Conservation (phyloP, 2,329 filamentous ascomycete genomes). For the Cladosporium sp. region DNA sequence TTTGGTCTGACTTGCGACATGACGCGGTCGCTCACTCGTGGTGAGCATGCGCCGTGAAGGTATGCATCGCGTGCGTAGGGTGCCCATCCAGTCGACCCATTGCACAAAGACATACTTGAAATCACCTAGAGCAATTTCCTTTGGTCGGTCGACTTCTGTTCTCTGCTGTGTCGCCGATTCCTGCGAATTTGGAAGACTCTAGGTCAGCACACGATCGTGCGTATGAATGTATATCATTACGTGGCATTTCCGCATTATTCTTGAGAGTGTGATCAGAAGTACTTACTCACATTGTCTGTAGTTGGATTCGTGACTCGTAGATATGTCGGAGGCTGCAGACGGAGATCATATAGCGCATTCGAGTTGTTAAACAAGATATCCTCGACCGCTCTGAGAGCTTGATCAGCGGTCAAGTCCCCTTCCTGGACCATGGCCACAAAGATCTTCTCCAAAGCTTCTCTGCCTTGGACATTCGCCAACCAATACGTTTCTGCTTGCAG, state of each 20-base stretch:
- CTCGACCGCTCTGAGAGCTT: constrained; percentile 61
- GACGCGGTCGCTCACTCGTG: not conserved
- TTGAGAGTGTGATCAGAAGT: too few relatives aligned
- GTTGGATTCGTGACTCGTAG: not conserved
- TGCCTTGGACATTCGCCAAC: constrained; percentile 67
- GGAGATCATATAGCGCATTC: constrained; percentile 67
- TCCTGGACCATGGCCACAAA: constrained; percentile 63
- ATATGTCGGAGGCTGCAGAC: constrained; percentile 11
- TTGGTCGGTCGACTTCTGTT: not conserved
- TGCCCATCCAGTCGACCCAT: constrained; percentile 76
- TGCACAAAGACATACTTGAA: constrained; percentile 66
- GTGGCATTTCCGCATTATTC: too few relatives aligned
- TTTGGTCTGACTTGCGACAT: not conserved
- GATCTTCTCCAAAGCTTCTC: constrained; percentile 65
- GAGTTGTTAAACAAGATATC: constrained; percentile 73
- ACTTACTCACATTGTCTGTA: not conserved
- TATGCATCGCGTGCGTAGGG: constrained; percentile 61
- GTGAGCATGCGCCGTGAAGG: constrained; percentile 39
- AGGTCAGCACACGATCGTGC: too few relatives aligned
- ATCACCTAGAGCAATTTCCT: not conserved
- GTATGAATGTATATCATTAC: too few relatives aligned
- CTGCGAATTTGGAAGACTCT: not conserved
- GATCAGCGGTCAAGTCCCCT: constrained; percentile 55
- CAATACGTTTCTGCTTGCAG: constrained; percentile 75
- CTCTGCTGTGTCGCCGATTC: not conserved